A percentile compares a stretch with the other conserved stretches of the same genome.
These are phyloP conservation scores for Hypoxylon sp. DNA, from an alignment of 2,329 filamentous ascomycete genomes.

Conservation along the genomic window DNA sequence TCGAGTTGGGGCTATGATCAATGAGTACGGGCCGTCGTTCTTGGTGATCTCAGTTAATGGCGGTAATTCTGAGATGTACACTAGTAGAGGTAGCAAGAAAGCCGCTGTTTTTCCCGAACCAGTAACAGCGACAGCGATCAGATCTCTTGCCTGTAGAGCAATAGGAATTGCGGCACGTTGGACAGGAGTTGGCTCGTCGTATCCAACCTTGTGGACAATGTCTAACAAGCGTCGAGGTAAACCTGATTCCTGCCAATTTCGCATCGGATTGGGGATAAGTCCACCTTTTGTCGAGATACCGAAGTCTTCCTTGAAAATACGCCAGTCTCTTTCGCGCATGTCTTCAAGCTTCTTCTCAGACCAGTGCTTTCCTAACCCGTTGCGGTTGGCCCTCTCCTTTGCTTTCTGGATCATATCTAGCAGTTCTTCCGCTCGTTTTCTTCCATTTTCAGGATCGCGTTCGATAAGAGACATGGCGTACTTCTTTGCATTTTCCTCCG, in stretches of 20 bases:
- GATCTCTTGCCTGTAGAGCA: constrained; percentile 89
- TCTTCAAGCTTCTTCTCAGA: constrained; percentile 91
- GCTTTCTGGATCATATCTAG: constrained; percentile 87
- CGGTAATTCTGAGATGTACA: constrained; percentile 93
- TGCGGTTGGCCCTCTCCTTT: constrained; percentile 79
- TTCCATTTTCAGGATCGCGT: constrained; percentile 82
- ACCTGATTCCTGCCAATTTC: constrained; percentile 88
- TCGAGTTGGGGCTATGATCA: constrained; percentile 95
- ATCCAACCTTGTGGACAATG: constrained; percentile 87
- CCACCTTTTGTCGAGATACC: constrained; percentile 96
- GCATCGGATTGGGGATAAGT: constrained; percentile 94
- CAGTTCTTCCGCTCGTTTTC: constrained; percentile 81
- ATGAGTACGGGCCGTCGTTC: constrained; percentile 96
- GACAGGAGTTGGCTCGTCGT: constrained; percentile 91
- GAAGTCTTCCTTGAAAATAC: constrained; percentile 99
- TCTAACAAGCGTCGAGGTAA: constrained; percentile 84
- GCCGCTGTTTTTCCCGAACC: constrained; percentile 99
- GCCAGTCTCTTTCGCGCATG: constrained; percentile 98
- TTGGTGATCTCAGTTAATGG: constrained; percentile 87
- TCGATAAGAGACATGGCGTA: constrained; percentile 80
- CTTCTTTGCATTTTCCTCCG: constrained; percentile 68
- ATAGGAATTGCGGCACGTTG: constrained; percentile 97
- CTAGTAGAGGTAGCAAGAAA: constrained; percentile 90
- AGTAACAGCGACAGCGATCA: constrained; percentile 98
- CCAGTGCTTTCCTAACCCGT: constrained; percentile 92